These are phyloP conservation scores for Alnus glutinosa DNA, from an alignment of 306 rosid species.

Conservation along the genomic window DNA sequence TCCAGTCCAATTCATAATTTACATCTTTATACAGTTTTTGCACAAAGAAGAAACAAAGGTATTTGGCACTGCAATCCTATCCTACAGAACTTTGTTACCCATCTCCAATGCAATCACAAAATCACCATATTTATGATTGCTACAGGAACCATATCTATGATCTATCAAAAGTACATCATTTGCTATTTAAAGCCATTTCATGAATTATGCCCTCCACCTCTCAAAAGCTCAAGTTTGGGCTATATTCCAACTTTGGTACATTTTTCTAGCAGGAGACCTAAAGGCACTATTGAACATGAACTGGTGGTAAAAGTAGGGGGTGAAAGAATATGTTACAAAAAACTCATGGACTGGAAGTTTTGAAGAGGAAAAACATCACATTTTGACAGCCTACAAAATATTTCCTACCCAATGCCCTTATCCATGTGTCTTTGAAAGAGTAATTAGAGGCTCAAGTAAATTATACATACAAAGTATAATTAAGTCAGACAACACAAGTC, in stretches of 20 bases:
- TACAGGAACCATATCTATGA: not conserved
- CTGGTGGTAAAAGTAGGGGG: not conserved
- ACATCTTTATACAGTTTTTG: not conserved
- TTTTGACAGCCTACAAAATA: not conserved
- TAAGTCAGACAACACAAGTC: too few species aligned
- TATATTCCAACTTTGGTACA: not conserved
- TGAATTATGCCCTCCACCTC: not conserved
- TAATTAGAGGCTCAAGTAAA: not conserved
- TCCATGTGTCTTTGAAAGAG: not conserved
- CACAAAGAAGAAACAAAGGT: not conserved
- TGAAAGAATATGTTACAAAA: not conserved
- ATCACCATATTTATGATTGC: not conserved
- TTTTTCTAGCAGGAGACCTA: not conserved
- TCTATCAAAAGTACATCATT: not conserved
- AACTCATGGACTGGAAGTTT: not conserved
- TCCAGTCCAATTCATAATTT: not conserved
- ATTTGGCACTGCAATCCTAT: not conserved
- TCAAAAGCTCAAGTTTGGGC: not conserved
- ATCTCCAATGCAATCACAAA: not conserved
- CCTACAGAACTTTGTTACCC: not conserved
- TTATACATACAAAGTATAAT: not conserved
- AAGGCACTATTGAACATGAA: not conserved
- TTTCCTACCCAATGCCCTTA: not conserved
- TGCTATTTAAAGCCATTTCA: not conserved
- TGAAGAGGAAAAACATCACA: not conserved